These are phyloP conservation scores for Starmerella cellae DNA, from an alignment of 805 yeast genomes.

Conservation along the genomic window DNA sequence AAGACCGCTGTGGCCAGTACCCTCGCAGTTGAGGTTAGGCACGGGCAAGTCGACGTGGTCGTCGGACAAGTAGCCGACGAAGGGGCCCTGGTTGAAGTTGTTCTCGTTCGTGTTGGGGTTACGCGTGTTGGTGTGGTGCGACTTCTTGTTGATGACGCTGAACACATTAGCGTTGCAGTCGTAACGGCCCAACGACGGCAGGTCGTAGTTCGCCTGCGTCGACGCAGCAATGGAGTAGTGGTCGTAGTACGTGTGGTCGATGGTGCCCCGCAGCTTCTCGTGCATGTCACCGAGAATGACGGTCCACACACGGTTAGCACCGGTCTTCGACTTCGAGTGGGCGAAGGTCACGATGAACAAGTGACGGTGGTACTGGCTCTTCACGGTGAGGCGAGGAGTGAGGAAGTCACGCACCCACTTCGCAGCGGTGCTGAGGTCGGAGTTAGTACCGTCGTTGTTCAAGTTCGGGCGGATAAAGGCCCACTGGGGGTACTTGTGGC, in stretches of 20 bases:
- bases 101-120: slow-evolving; percentile 13
- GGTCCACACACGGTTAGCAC: slow-evolving; percentile 36
- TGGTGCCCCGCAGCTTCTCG: slow-evolving; percentile 32
- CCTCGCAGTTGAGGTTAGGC: slow-evolving; percentile 26
- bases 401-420: slow-evolving; percentile 36
- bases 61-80: slow-evolving; percentile 21
- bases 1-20: slow-evolving; percentile 23
- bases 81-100: slow-evolving; percentile 22
- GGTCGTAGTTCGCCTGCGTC: slow-evolving; percentile 39
- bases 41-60: slow-evolving; percentile 17
- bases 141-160: slow-evolving; percentile 30
- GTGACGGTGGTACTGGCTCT: slow-evolving; percentile 38
- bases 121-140: slow-evolving; percentile 16
- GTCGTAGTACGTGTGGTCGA: slow-evolving; percentile 38
- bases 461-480: slow-evolving; percentile 41
- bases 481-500: slow-evolving; percentile 39
- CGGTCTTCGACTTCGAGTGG: slow-evolving; percentile 34
- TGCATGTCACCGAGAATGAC: slow-evolving; percentile 39
- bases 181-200: slow-evolving; percentile 38
- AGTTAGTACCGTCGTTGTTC: slow-evolving; percentile 42
- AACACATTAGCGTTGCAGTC: slow-evolving; percentile 41
- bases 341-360: slow-evolving; percentile 39
- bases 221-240: slow-evolving; percentile 42
- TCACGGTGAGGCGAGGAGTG: slow-evolving; percentile 28
- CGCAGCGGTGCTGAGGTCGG: slow-evolving; percentile 36